Conservation (phyloP, 225 moss, liverwort and hornwort genomes). For the Antitrichia curtipendula region DNA sequence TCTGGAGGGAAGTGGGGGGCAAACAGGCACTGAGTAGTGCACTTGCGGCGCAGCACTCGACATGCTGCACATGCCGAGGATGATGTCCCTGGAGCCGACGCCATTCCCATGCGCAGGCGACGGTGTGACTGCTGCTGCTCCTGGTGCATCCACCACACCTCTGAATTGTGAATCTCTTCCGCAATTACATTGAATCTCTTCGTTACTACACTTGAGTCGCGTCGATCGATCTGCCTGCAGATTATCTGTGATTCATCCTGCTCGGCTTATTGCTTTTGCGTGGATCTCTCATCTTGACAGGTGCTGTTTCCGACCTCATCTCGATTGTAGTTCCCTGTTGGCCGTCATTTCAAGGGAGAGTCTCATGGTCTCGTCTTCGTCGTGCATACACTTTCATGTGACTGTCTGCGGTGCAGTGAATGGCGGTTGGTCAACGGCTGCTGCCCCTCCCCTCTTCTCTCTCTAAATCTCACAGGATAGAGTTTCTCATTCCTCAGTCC, state of each 20-base stretch:
- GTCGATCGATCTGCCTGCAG: not conserved
- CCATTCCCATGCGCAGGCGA: slow-evolving; percentile 65
- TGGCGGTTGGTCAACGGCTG: slow-evolving; percentile 44
- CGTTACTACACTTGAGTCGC: not conserved
- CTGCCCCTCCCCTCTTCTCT: not conserved
- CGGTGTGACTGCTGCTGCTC: slow-evolving; percentile 32
- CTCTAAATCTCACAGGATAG: not conserved
- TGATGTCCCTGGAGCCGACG: slow-evolving; percentile 51
- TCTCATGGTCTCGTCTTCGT: not conserved
- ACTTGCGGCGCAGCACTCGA: slow-evolving; percentile 85
- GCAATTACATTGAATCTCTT: not conserved
- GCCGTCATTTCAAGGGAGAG: not conserved
- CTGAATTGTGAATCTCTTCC: not conserved
- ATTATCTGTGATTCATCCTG: not conserved
- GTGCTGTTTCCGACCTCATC: not conserved
- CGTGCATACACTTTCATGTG: slow-evolving; percentile 17
- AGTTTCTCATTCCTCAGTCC: not conserved
- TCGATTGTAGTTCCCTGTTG: not conserved
- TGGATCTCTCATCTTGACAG: not conserved
- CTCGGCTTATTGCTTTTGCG: not conserved
- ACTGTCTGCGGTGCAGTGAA: not conserved
- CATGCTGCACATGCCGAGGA: slow-evolving; percentile 80
- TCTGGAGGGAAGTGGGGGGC: slow-evolving; percentile 82
- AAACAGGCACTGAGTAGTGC: slow-evolving; percentile 82
- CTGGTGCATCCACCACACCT: slow-evolving; percentile 29